Evolutionary conservation across 202 grass and related monocot genomes (phyloP), one percentile per base, ranked within the genome.

Genomic region (Carex arenaria): DNA sequence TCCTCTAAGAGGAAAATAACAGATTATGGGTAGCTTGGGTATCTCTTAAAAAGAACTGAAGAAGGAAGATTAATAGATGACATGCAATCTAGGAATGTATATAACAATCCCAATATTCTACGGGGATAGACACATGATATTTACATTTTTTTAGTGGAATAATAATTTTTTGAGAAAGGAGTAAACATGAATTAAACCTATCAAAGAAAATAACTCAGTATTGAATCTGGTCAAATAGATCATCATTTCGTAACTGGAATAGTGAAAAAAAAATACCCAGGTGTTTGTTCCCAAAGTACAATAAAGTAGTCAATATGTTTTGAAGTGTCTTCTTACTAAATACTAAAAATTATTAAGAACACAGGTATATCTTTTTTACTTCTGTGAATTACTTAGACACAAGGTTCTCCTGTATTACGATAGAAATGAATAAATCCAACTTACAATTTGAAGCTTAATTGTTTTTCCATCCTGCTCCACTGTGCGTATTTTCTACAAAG

Each of bases 381-480:
- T 63, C 10, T 63, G 61, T 26, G 20, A 63, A 22, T 62, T 11
- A 49, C 45, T 49, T 49, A 12, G n/a, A 36, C 18, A 78, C 17
- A 13, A 78, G 74, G 4, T n/a, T 60, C 30, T n/a, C 4, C 13
- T 52, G 59, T 52, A 51, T n/a, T 20, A 49, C 2, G 20, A 18
- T 57, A 64, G 19, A 65, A 64, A 36, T 85, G 1, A 36, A 68
- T 45, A 57, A 59, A 80, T 4, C 23, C 28, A 62, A 81, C 84
- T 80, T 72, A 86, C 84, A 61, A 86, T 86, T 71, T 86, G 84
- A 71, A 86, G 84, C 78, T 86, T 86, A 72, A 86, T 86, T 18
- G 84, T 86, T 61, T 86, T 86, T 3, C 84, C 84, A 81, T 86
- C 84, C 75, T 86, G 84, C 49, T 86, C 84, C 64, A 86, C 77